Conservation (phyloP, 2,329 filamentous ascomycete genomes). For the Penicillium sp. region DNA sequence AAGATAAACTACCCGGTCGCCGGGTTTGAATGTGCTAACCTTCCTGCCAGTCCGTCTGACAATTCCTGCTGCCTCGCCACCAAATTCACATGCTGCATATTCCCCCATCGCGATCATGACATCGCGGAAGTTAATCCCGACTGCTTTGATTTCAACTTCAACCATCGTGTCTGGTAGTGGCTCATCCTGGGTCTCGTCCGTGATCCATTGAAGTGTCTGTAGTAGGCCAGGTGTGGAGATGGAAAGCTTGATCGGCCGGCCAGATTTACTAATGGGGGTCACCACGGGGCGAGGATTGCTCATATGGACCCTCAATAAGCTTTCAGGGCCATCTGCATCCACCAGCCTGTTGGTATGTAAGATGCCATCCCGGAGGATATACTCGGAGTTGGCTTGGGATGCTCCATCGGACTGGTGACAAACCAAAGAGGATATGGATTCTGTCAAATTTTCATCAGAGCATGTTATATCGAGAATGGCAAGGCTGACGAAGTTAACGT, state of each 20-base stretch:
- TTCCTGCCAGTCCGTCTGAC: conserved; percentile 12
- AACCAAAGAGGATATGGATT: background rate
- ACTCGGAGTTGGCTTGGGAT: background rate
- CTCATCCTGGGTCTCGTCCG: background rate
- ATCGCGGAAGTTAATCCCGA: conserved; percentile 1
- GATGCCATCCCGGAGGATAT: background rate
- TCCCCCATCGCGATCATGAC: conserved; percentile 28
- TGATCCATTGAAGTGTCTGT: background rate
- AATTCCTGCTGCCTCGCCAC: conserved; percentile 8
- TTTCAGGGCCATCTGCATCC: background rate
- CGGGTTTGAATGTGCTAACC: conserved; percentile 8
- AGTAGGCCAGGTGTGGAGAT: background rate
- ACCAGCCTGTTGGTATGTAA: background rate
- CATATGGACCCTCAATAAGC: background rate
- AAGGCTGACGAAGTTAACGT: conserved; percentile 20
- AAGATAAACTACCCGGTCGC: conserved; percentile 12
- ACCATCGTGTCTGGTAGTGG: background rate
- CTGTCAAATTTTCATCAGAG: background rate
- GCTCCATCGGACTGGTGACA: background rate
- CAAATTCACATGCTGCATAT: background rate
- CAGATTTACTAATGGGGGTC: background rate
- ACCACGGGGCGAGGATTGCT: background rate
- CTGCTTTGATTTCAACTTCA: background rate
- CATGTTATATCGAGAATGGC: background rate
- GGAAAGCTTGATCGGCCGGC: background rate